A percentile compares a stretch with the other conserved stretches of the same genome.
These are phyloP conservation scores for Kluyveromyces aestuarii DNA, from an alignment of 805 yeast genomes.

Conservation along the genomic window DNA sequence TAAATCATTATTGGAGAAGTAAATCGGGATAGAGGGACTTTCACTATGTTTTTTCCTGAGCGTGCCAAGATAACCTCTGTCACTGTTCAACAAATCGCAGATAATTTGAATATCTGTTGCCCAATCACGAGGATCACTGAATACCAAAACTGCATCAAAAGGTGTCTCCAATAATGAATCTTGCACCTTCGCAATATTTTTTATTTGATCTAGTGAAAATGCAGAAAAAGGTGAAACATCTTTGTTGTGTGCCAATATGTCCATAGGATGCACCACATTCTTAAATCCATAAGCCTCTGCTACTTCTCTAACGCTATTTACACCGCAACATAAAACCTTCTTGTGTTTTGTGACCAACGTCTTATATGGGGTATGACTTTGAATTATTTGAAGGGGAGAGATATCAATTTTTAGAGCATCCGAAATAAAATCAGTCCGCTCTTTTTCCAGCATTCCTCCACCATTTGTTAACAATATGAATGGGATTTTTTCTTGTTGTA, in stretches of 20 bases:
- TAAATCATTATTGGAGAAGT: constrained; percentile 76
- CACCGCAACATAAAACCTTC: constrained; percentile 79
- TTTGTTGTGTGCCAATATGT: constrained; percentile 50
- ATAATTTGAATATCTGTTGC: constrained; percentile 77
- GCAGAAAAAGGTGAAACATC: constrained; percentile 71
- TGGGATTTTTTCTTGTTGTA: constrained; percentile 52
- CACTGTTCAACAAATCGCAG: constrained; percentile 57
- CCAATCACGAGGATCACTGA: constrained; percentile 85
- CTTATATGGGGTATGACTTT: constrained; percentile 81
- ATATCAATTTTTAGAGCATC: constrained; percentile 35
- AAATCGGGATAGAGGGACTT: constrained; percentile 57
- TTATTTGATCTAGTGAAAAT: constrained; percentile 44
- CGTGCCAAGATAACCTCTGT: constrained; percentile 58
- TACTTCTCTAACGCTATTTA: constrained; percentile 52
- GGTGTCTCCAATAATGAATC: constrained; percentile 28
- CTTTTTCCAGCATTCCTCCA: constrained; percentile 66
- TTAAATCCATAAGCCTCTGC: constrained; percentile 72
- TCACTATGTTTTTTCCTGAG: constrained; percentile 27
- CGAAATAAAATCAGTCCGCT: constrained; percentile 47
- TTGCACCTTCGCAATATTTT: constrained; percentile 28
- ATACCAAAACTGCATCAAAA: constrained; percentile 71
- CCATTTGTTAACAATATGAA: constrained; percentile 85
- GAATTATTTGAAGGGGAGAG: constrained; percentile 61
- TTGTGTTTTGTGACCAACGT: constrained; percentile 44
- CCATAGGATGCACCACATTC: constrained; percentile 65